Percentiles rank a stretch among this genome's conserved stretches.
Conservation (phyloP, 139 green algal species). For the Chlamydomonas incerta region DNA sequence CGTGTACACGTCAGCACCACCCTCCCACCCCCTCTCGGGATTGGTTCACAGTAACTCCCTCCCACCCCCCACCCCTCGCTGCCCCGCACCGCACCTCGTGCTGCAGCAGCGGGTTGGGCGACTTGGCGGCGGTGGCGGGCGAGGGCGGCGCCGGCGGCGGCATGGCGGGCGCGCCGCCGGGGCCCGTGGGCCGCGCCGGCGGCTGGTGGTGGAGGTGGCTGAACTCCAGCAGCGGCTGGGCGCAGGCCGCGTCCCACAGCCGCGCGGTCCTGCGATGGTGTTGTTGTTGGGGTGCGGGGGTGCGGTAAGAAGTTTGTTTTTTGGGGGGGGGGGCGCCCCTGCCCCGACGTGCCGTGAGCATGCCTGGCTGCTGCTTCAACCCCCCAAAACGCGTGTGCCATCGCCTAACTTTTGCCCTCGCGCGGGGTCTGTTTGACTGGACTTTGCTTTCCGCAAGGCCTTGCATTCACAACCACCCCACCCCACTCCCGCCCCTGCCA, state of each 20-base stretch:
- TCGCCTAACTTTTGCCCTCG: too few relatives aligned
- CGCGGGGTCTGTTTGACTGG: not conserved
- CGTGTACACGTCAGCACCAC: too few relatives aligned
- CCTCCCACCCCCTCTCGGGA: too few relatives aligned
- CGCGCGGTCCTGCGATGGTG: conserved; percentile 10
- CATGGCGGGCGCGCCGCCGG: not conserved
- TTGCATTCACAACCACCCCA: not conserved
- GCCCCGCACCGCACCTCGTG: conserved; percentile 33
- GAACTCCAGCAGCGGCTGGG: conserved; percentile 58
- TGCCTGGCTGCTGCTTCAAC: too few relatives aligned
- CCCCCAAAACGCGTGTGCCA: too few relatives aligned
- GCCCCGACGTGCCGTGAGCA: too few relatives aligned
- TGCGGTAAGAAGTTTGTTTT: too few relatives aligned
- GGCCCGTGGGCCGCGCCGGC: not conserved
- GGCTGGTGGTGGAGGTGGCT: conserved; percentile 49
- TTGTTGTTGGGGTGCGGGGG: too few relatives aligned
- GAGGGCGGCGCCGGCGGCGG: conserved; percentile 26
- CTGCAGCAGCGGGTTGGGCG: conserved; percentile 41
- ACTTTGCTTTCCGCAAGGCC: not conserved
- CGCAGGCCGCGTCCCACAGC: conserved; percentile 39
- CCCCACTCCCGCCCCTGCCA: not conserved
- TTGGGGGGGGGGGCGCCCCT: too few relatives aligned
- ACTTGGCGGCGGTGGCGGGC: conserved; percentile 4
- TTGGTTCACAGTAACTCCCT: too few relatives aligned
- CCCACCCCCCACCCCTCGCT: not conserved